Percentiles rank a stretch among this genome's conserved stretches.
phyloP scores from a whole-genome alignment of 169 alveolate species.

The Gregarina niphandrodes region DNA sequence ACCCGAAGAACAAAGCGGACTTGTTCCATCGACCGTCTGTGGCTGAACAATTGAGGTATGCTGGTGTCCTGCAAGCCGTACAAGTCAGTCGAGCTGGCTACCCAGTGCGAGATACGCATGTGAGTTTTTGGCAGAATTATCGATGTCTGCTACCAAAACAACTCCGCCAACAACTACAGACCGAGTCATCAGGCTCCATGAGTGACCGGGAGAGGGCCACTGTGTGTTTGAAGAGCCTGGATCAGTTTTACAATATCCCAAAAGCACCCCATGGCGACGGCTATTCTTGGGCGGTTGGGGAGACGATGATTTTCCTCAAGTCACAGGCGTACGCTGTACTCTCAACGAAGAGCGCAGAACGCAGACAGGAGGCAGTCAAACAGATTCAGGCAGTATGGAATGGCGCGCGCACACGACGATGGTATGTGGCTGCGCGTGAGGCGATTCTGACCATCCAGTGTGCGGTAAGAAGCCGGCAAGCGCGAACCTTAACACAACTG shows the following conservation, averaged over 20 bases:
- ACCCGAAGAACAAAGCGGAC: conserved; percentile 39
- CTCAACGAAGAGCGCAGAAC: too few species aligned
- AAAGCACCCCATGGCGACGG: background rate
- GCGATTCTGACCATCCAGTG: too few species aligned
- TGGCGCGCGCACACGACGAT: too few species aligned
- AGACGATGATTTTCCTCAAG: conserved; percentile 17
- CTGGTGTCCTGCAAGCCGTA: conserved; percentile 59
- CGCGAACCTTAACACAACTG: too few species aligned
- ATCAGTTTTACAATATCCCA: background rate
- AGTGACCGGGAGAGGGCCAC: background rate
- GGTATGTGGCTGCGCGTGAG: too few species aligned
- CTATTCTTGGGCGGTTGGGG: conserved; percentile 18
- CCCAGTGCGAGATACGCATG: conserved; percentile 63
- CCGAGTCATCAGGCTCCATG: background rate
- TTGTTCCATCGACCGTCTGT: conserved; percentile 43
- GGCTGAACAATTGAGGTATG: conserved; percentile 42
- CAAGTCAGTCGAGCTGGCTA: conserved; percentile 77
- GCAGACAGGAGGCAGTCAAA: too few species aligned
- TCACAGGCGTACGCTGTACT: too few species aligned
- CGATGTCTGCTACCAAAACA: background rate
- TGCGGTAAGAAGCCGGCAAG: too few species aligned
- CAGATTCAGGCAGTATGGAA: too few species aligned
- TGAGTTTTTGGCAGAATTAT: background rate
- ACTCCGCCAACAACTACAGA: background rate
- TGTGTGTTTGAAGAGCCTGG: background rate